phyloP scores from a whole-genome alignment of 2,329 filamentous ascomycete species.

The Ceratocystis diversiconidia region DNA sequence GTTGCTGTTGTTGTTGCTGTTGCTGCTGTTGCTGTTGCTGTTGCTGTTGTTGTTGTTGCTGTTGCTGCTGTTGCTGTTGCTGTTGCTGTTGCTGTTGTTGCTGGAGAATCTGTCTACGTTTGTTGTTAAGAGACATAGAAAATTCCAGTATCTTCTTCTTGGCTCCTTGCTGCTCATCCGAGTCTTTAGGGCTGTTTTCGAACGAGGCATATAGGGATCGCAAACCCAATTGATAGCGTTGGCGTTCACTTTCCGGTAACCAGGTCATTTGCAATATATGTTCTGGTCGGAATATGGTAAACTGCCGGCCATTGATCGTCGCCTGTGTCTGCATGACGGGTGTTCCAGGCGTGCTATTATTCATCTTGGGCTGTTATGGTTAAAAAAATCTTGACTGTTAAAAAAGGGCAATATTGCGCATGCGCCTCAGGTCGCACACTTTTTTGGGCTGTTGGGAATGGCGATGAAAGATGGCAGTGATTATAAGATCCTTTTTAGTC shows the following conservation, averaged over 20 bases:
- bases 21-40: constrained; percentile 28
- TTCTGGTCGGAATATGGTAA: constrained; percentile 36
- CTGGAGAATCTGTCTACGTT: constrained; percentile 22
- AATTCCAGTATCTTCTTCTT: constrained; percentile 47
- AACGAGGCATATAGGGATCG: constrained; percentile 39
- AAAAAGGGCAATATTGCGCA: not conserved
- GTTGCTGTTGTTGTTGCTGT: constrained; percentile 27
- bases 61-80: constrained; percentile 26
- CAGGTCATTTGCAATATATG: constrained; percentile 37
- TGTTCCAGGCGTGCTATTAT: constrained; percentile 7
- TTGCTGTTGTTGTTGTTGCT: constrained; percentile 28
- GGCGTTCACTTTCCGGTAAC: constrained; percentile 40
- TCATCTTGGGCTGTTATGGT: not conserved
- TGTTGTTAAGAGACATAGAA: constrained; percentile 40
- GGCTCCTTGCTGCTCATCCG: constrained; percentile 35
- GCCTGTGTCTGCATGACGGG: constrained; percentile 21
- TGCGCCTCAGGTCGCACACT: not conserved
- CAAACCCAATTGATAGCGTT: constrained; percentile 45
- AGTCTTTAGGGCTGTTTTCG: constrained; percentile 34
- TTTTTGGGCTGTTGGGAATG: no score
- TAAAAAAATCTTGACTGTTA: constrained; percentile 6
- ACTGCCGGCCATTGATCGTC: constrained; percentile 20
- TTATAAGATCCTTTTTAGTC: not conserved
- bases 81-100: constrained; percentile 29
- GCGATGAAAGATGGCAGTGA: not conserved